Evolutionary conservation across 164 flowering plant genomes (phyloP), one percentile per base, ranked within the genome.

Genomic region (Santalum album): DNA sequence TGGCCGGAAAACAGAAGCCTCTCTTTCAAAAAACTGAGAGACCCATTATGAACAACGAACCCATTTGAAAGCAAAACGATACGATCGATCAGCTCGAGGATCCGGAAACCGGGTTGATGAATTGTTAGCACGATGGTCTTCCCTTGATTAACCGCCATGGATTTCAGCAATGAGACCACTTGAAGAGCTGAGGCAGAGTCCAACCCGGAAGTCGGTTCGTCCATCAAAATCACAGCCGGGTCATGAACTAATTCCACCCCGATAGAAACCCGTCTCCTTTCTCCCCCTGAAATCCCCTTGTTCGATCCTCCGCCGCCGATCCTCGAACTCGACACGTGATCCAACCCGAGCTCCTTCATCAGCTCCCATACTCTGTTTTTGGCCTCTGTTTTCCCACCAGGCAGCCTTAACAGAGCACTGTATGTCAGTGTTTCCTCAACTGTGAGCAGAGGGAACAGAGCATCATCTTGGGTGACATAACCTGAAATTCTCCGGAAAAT

Each of bases 181-280:
- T 87, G 86, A 56, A 89, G 73, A 26, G 98, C 98, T 11, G 96
- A 80, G 0, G 81, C 85, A 3, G 96, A 88, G 54, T 92, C 96
- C 69, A 92, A 55, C 6, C 98, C 98, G 6, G 96, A 92, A 7
- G 98, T 92, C 17, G 98, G 96, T 55, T 92, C 98, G 54, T 92
- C 96, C 7, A 92, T 69, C 39, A 92, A 20, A 48, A 92, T 47
- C 26, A 83, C 78, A 7, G 78, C 66, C 0, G 98, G 96, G 39
- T 89, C 79, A 60, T 89, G 96, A 40, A 89, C 90, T 21, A 89
- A 45, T 42, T 89, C 98, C 18, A 85, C 84, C 1, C 96, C 96
- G 29, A 92, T 83, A 0, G 96, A 88, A 15, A 84, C 89, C 36
- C 95, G 69, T 1, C 95, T 70, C 68, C 68, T 81, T 56, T 89